Evolutionary conservation across 192 early-diverging fungal genomes (phyloP).

Genomic region (Coemansia sp.): DNA sequence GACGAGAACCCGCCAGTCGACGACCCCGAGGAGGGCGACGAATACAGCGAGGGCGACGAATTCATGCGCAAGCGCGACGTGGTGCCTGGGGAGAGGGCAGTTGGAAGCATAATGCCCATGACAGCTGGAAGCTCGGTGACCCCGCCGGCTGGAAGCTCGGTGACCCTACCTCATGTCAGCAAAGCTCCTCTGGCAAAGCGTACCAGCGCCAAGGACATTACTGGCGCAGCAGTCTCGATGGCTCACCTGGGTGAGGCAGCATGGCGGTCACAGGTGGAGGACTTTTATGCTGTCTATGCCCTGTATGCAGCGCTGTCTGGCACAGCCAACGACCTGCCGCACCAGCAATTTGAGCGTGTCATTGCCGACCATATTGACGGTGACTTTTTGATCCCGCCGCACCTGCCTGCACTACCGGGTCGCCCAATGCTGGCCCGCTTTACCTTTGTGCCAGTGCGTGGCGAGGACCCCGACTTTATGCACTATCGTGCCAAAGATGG

Average conservation of each 20-base stretch:
- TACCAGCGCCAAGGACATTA: conserved; percentile 10
- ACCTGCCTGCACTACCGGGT: conserved; percentile 15
- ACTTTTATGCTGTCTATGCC: conserved; percentile 40
- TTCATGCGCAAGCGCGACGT: conserved; percentile 51
- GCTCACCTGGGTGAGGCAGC: conserved; percentile 28
- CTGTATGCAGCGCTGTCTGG: conserved; percentile 36
- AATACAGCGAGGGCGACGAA: conserved; percentile 48
- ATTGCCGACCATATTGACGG: conserved; percentile 46
- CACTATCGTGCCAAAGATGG: conserved; percentile 46
- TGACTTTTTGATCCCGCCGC: conserved; percentile 36
- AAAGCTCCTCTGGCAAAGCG: conserved; percentile 9
- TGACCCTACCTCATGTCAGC: background rate
- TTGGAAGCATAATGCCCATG: background rate
- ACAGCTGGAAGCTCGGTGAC: conserved; percentile 18
- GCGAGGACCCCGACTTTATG: conserved; percentile 36
- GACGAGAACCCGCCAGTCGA: conserved; percentile 50
- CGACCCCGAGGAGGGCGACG: conserved; percentile 46
- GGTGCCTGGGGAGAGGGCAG: conserved; percentile 5
- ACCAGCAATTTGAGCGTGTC: conserved; percentile 43
- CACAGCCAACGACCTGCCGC: conserved; percentile 27
- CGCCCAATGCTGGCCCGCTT: conserved; percentile 41
- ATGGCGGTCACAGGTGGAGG: conserved; percentile 45
- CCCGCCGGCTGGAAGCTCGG: background rate
- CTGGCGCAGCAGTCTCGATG: conserved; percentile 34
- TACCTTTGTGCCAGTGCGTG: conserved; percentile 41